A percentile compares a stretch with the other conserved stretches of the same genome.
Evolutionary conservation across 2,329 filamentous ascomycete genomes (phyloP).

Genomic region (Apiospora koreana): DNA sequence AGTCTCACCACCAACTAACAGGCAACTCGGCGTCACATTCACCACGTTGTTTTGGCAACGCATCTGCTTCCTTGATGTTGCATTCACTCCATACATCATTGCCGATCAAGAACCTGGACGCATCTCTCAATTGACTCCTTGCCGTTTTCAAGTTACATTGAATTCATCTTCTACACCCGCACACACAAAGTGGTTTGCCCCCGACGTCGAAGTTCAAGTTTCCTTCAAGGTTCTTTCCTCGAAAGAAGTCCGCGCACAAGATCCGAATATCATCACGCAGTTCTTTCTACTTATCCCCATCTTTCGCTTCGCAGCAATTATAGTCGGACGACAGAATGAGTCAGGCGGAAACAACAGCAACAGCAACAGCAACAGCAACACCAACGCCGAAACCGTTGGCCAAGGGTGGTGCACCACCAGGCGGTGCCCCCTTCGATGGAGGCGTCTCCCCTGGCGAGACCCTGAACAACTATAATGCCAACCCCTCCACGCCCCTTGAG

Average conservation of each 20-base stretch:
- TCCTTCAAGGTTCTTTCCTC: background rate
- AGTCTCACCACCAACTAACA: background rate
- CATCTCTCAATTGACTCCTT: background rate
- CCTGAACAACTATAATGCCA: background rate
- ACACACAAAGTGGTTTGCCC: background rate
- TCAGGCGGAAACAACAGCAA: background rate
- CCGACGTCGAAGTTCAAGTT: background rate
- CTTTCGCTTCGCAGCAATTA: background rate
- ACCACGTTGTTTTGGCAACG: background rate
- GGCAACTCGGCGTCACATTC: background rate
- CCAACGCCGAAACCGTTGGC: too few species aligned
- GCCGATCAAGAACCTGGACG: background rate
- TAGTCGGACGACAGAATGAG: background rate
- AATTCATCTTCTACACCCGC: background rate
- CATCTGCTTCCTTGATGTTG: background rate
- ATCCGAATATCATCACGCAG: background rate
- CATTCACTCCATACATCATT: background rate
- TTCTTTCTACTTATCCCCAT: background rate
- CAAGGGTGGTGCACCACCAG: too few species aligned
- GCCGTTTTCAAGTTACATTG: background rate
- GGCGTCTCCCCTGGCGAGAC: background rate
- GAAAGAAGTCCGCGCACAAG: background rate
- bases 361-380: background rate
- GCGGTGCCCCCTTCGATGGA: background rate
- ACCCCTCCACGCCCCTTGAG: slow-evolving; percentile 23